Conservation (phyloP, 2,329 filamentous ascomycete genomes). For the Claviceps humidiphila region DNA sequence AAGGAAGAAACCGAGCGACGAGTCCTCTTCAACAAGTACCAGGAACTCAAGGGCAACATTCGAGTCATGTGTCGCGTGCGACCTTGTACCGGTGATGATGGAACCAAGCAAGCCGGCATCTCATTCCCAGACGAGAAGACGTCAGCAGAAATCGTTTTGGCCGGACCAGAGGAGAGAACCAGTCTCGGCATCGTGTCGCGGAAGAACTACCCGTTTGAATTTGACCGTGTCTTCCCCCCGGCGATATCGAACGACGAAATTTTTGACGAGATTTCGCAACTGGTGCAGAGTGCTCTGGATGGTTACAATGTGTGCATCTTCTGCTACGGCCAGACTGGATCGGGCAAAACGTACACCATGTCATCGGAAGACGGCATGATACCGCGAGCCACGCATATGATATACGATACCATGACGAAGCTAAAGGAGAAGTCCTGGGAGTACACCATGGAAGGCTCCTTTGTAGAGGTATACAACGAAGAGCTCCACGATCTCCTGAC, state of each 20-base stretch:
- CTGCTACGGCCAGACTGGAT: slow-evolving; percentile 94
- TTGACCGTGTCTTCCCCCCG: slow-evolving; percentile 84
- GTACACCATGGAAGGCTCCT: slow-evolving; percentile 88
- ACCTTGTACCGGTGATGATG: slow-evolving; percentile 47
- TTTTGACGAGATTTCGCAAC: slow-evolving; percentile 91
- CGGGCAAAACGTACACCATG: slow-evolving; percentile 96
- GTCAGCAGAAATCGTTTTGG: slow-evolving; percentile 72
- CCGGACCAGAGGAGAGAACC: slow-evolving; percentile 72
- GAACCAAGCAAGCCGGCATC: slow-evolving; percentile 59
- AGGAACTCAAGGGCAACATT: slow-evolving; percentile 96
- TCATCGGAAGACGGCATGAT: slow-evolving; percentile 88
- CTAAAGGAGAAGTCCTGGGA: slow-evolving; percentile 86
- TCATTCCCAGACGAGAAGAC: slow-evolving; percentile 73
- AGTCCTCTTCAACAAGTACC: slow-evolving; percentile 92
- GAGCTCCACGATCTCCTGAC: slow-evolving; percentile 80
- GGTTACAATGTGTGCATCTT: slow-evolving; percentile 99
- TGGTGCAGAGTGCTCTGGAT: slow-evolving; percentile 91
- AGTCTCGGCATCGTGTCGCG: slow-evolving; percentile 63
- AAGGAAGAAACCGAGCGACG: slow-evolving; percentile 83
- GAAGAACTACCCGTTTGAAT: slow-evolving; percentile 75
- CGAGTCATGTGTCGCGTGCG: slow-evolving; percentile 95
- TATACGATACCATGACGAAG: slow-evolving; percentile 74
- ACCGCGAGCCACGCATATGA: slow-evolving; percentile 80
- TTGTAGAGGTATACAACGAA: slow-evolving; percentile 97
- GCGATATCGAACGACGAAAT: slow-evolving; percentile 67